Evolutionary conservation across 2,329 filamentous ascomycete species (phyloP), one percentile per base, ranked within the genome.

Genomic region (Parastagonospora avenae): DNA sequence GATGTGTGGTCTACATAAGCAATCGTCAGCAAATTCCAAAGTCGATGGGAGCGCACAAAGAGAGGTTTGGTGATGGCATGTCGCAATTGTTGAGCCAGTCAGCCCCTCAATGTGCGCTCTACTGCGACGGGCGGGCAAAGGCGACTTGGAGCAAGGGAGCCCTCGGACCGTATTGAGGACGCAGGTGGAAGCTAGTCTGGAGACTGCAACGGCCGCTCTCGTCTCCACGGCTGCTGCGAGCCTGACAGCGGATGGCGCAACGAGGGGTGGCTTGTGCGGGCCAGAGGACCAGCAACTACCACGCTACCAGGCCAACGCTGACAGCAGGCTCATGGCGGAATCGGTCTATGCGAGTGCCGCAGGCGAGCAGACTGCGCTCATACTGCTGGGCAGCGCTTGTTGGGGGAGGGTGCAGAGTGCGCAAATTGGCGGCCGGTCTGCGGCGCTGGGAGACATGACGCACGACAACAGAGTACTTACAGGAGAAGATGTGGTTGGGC

Each of bases 1-100:
- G 84, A 59, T 55, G 48, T 66, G 62, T 55, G 52, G 63, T 67
- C 67, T 72, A 54, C 24, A 46, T 30, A 6, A 51, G 16, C 45
- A 8, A 42, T 47, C 46, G 60, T 71, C 67, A 72, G 68, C 60
- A 52, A 55, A 54, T 43, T 51, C 57, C 43, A 10, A 42, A 44
- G 19, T 42, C 36, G 42, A 38, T 36, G 32, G 42, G 50, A 42
- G 60, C 46, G 59, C 60, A 56, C 55, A 55, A 47, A 42, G 31
- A 48, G 48, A 48, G 54, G 36, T 12, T 27, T 47, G 43, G 42
- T 46, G 51, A 35, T 39, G 16, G 19, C 36, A 36, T 46, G 55
- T 59, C 49, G 55, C 47, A 46, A 50, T 40, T 42, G 55, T 49
- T 48, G 47, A 55, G 48, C 52, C 51, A 49, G 48, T 51, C 48